phyloP scores from a whole-genome alignment of 805 yeast species.

The Candida maltosa region DNA sequence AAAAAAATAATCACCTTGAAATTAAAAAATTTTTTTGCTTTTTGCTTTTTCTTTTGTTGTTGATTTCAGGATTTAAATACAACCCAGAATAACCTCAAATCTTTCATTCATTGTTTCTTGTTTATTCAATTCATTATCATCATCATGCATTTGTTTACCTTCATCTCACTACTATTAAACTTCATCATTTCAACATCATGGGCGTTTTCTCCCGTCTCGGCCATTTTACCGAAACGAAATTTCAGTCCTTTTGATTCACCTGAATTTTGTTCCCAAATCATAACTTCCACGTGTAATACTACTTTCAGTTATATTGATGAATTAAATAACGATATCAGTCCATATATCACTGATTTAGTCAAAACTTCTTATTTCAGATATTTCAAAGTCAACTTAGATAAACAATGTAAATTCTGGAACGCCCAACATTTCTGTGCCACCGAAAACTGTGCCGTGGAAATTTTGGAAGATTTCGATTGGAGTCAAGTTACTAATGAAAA shows the following conservation, averaged over 20 bases:
- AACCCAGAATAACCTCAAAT: too few species aligned
- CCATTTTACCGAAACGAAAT: constrained; percentile 7
- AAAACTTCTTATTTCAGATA: constrained; percentile 80
- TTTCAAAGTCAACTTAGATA: constrained; percentile 80
- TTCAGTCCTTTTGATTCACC: constrained; percentile 41
- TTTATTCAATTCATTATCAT: background rate
- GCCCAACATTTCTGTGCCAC: constrained; percentile 83
- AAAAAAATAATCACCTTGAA: too few species aligned
- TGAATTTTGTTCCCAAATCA: constrained; percentile 42
- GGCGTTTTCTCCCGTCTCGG: too few species aligned
- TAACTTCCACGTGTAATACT: constrained; percentile 43
- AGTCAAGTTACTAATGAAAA: constrained; percentile 52
- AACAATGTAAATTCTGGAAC: constrained; percentile 83
- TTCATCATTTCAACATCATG: background rate
- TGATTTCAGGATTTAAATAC: too few species aligned
- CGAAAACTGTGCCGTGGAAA: constrained; percentile 85
- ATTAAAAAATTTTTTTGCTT: too few species aligned
- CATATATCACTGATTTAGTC: constrained; percentile 55
- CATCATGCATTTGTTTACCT: background rate
- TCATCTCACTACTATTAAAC: background rate
- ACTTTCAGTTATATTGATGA: constrained; percentile 42
- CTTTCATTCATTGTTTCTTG: background rate
- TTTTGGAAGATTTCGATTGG: constrained; percentile 65
- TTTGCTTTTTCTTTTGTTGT: too few species aligned
- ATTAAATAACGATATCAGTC: constrained; percentile 34